phyloP scores from a whole-genome alignment of 1,139 yeast species.

The Lodderomyces margitis region DNA sequence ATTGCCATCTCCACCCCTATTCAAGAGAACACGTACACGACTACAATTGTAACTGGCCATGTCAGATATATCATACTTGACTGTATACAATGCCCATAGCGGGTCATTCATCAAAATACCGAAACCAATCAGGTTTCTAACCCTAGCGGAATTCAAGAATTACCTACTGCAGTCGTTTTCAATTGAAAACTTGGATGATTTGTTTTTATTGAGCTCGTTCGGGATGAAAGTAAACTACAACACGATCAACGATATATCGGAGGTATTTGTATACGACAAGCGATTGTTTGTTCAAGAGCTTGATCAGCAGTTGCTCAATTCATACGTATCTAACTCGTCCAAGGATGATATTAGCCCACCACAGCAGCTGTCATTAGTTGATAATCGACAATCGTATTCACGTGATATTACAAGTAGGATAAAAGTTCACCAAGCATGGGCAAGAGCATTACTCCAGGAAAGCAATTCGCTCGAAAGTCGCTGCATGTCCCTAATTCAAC shows the following conservation, averaged over 20 bases:
- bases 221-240: conserved; percentile 60
- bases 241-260: conserved; percentile 45
- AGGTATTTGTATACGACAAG: conserved; percentile 61
- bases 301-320: conserved; percentile 9
- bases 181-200: conserved; percentile 38
- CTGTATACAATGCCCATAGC: conserved; percentile 41
- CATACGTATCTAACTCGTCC: conserved; percentile 1
- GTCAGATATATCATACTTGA: conserved; percentile 25
- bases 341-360: conserved; percentile 6
- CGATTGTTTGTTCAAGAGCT: conserved; percentile 36
- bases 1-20: neutral
- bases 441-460: conserved; percentile 23
- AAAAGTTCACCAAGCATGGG: conserved; percentile 29
- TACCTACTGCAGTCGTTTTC: conserved; percentile 32
- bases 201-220: conserved; percentile 62
- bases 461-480: conserved; percentile 20
- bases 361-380: conserved; percentile 8
- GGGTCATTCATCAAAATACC: conserved; percentile 36
- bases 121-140: conserved; percentile 44
- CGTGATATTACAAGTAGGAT: neutral
- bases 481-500: conserved; percentile 21
- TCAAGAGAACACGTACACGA: neutral
- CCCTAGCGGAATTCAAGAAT: conserved; percentile 44
- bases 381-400: neutral
- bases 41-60: no score